phyloP scores from a whole-genome alignment of 192 early-diverging fungal genomes.

The Piromyces sp. region DNA sequence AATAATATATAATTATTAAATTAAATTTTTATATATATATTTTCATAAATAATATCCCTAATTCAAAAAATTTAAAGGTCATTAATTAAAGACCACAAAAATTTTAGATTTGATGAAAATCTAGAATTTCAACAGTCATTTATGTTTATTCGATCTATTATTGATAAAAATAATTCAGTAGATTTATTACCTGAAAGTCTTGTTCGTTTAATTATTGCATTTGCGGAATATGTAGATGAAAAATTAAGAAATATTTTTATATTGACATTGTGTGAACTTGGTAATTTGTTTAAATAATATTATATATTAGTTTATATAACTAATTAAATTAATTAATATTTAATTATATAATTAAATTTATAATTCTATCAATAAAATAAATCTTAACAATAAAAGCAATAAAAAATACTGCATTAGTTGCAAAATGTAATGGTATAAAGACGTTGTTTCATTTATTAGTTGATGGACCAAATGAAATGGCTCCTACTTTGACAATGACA shows the following conservation, averaged over 20 bases:
- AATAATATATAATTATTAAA: no score
- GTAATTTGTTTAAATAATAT: no score
- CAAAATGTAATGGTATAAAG: slow-evolving; percentile 47
- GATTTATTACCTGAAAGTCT: background rate
- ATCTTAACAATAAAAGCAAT: slow-evolving; percentile 17
- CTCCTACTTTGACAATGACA: slow-evolving; percentile 36
- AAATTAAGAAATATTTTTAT: background rate
- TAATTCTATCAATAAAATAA: no score
- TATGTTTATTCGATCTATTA: background rate
- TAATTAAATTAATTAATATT: no score
- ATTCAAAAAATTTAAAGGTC: no score
- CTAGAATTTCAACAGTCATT: background rate
- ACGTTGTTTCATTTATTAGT: slow-evolving; percentile 43
- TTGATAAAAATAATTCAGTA: background rate
- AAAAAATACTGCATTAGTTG: slow-evolving; percentile 33
- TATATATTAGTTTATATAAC: no score
- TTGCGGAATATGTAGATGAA: background rate
- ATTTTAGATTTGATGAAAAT: background rate
- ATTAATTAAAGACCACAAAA: background rate
- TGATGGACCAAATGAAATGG: slow-evolving; percentile 44
- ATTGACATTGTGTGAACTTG: background rate
- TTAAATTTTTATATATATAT: no score
- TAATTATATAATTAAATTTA: no score
- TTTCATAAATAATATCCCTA: no score
- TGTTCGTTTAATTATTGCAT: background rate